These are phyloP conservation scores for Lojkania enalia DNA, from an alignment of 2,329 filamentous ascomycete genomes.

Conservation along the genomic window DNA sequence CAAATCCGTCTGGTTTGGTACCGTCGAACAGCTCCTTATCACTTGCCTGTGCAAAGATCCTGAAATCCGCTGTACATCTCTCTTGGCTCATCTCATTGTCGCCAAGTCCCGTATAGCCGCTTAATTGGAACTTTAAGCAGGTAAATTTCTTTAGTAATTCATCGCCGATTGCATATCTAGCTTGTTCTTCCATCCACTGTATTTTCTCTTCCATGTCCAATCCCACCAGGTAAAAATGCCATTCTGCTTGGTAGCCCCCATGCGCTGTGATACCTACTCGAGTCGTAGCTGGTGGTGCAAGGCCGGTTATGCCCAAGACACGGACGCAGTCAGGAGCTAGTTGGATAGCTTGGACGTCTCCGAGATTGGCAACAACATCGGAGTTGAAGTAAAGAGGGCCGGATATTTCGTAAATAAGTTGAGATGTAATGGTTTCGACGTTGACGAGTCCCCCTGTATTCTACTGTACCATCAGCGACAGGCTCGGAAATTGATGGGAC, in stretches of 20 bases:
- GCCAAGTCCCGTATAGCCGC: conserved; percentile 20
- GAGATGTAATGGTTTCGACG: conserved; percentile 24
- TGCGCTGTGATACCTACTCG: conserved; percentile 36
- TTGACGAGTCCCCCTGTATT: conserved; percentile 32
- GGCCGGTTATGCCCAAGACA: conserved; percentile 36
- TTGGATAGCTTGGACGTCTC: conserved; percentile 25
- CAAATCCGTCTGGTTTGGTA: conserved; percentile 17
- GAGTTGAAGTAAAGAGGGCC: conserved; percentile 46
- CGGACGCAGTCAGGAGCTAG: conserved; percentile 26
- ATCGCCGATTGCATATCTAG: conserved; percentile 23
- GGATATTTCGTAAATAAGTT: conserved; percentile 49
- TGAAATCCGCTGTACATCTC: conserved; percentile 35
- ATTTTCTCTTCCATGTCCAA: conserved; percentile 52
- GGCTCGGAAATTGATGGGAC: background rate
- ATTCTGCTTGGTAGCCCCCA: conserved; percentile 40
- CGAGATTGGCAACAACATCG: conserved; percentile 43
- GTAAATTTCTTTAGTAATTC: conserved; percentile 24
- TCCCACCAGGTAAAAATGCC: conserved; percentile 50
- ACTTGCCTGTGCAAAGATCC: conserved; percentile 19
- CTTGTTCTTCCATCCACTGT: conserved; percentile 24
- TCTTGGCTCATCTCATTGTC: conserved; percentile 30
- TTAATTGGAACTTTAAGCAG: conserved; percentile 28
- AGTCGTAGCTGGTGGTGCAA: conserved; percentile 37
- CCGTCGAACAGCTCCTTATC: conserved; percentile 18
- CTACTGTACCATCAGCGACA: conserved; percentile 4